phyloP scores from a whole-genome alignment of 257 asterid species.

The Gynochthodes officinalis region DNA sequence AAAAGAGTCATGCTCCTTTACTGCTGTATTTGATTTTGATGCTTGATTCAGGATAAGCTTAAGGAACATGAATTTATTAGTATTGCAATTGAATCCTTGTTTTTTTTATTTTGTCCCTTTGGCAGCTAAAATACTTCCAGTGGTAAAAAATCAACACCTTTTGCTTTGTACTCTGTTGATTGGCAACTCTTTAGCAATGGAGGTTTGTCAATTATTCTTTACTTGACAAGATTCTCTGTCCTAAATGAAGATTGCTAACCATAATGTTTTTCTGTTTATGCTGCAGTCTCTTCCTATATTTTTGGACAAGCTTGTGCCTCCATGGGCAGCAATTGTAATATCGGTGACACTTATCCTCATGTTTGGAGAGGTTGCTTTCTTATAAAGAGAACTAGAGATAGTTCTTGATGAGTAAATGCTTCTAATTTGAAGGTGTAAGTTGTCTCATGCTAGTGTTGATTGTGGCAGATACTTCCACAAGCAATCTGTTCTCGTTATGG shows the following conservation, averaged over 20 bases:
- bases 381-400: conserved; percentile 4
- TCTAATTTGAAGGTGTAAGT: neutral
- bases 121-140: conserved; percentile 94
- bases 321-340: conserved; percentile 92
- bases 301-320: conserved; percentile 95
- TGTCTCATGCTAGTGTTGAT: neutral
- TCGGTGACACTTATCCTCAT: conserved; percentile 95
- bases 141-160: conserved; percentile 96
- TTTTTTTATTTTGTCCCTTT: no score
- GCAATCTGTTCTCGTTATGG: conserved; percentile 97
- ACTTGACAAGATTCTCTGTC: conserved; percentile 9
- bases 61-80: conserved; percentile 11
- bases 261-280: conserved; percentile 1
- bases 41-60: conserved; percentile 7
- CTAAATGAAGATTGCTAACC: neutral
- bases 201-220: conserved; percentile 51
- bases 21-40: neutral
- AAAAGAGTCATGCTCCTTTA: neutral
- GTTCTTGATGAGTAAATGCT: conserved; percentile 13
- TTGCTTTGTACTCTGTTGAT: conserved; percentile 99
- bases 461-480: conserved; percentile 85
- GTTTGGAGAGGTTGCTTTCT: conserved; percentile 74
- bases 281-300: conserved; percentile 92
- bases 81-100: conserved; percentile 1
- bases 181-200: conserved; percentile 98